Evolutionary conservation across 306 rosid species (phyloP).

Genomic region (Inga leiocalycina): DNA sequence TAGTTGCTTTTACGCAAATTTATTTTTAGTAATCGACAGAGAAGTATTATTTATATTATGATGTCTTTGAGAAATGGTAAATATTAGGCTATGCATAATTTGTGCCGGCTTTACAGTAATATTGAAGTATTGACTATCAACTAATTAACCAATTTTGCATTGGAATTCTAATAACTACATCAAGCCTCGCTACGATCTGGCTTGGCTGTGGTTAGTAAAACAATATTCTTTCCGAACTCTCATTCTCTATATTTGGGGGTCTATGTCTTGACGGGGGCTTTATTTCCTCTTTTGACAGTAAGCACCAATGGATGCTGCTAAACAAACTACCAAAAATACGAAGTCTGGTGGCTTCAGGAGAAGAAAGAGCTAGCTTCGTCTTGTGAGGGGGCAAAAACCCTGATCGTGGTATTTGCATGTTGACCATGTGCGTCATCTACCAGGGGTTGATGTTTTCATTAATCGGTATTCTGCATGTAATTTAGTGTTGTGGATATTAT

Average conservation of each 20-base stretch:
- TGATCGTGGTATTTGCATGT: conserved; percentile 21
- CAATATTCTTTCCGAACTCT: neutral
- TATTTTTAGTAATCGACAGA: conserved; percentile 25
- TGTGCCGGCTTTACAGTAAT: neutral
- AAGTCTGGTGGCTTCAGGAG: conserved; percentile 35
- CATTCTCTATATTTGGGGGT: neutral
- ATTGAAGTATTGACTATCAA: neutral
- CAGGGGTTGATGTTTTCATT: neutral
- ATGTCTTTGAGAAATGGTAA: neutral
- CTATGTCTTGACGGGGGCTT: conserved; percentile 13
- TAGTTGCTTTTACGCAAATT: conserved; percentile 31
- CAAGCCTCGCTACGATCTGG: neutral
- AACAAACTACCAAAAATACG: conserved; percentile 48
- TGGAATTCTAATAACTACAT: neutral
- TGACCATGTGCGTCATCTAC: conserved; percentile 29
- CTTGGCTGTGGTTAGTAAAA: neutral
- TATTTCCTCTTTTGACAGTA: conserved; percentile 45
- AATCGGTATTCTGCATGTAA: neutral
- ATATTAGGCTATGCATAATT: neutral
- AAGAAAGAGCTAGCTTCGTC: conserved; percentile 42
- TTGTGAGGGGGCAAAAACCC: neutral
- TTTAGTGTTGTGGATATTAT: neutral
- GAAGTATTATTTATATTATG: neutral
- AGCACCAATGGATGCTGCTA: conserved; percentile 49
- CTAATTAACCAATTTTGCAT: neutral